These are phyloP conservation scores for Onygenales sp. DNA, from an alignment of 2,329 filamentous ascomycete genomes.

Conservation along the genomic window DNA sequence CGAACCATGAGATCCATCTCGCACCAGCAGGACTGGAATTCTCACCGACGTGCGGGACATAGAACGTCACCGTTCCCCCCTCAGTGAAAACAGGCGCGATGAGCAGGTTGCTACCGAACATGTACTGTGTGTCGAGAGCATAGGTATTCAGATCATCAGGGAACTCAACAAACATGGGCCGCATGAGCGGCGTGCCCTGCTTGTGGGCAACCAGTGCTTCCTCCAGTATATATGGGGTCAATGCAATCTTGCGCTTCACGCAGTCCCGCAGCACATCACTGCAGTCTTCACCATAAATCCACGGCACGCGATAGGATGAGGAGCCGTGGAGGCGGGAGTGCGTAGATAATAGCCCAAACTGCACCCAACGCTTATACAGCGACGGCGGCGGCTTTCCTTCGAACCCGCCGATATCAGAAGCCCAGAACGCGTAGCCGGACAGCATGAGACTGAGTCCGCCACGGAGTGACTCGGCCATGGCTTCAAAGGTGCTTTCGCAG, in stretches of 20 bases:
- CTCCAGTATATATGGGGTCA: slow-evolving; percentile 46
- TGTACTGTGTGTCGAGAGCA: slow-evolving; percentile 57
- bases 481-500: slow-evolving; percentile 57
- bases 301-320: slow-evolving; percentile 56
- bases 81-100: slow-evolving; percentile 53
- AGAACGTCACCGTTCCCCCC: slow-evolving; percentile 52
- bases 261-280: slow-evolving; percentile 42
- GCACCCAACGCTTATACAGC: slow-evolving; percentile 63
- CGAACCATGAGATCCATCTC: slow-evolving; percentile 35
- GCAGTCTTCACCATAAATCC: slow-evolving; percentile 54
- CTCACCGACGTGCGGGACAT: slow-evolving; percentile 41
- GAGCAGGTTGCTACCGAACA: slow-evolving; percentile 52
- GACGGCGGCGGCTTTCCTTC: slow-evolving; percentile 52
- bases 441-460: slow-evolving; percentile 51
- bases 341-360: slow-evolving; percentile 55
- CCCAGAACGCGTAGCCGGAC: slow-evolving; percentile 53
- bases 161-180: slow-evolving; percentile 56
- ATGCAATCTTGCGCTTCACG: slow-evolving; percentile 38
- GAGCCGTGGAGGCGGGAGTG: slow-evolving; percentile 58
- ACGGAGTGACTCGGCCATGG: slow-evolving; percentile 55
- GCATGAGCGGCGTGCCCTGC: slow-evolving; percentile 48
- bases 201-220: slow-evolving; percentile 38
- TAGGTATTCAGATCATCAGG: slow-evolving; percentile 55
- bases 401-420: slow-evolving; percentile 55
- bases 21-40: slow-evolving; percentile 39